These are phyloP conservation scores for Chaetomium fimeti DNA, from an alignment of 495 filamentous ascomycete genomes.

Conservation along the genomic window DNA sequence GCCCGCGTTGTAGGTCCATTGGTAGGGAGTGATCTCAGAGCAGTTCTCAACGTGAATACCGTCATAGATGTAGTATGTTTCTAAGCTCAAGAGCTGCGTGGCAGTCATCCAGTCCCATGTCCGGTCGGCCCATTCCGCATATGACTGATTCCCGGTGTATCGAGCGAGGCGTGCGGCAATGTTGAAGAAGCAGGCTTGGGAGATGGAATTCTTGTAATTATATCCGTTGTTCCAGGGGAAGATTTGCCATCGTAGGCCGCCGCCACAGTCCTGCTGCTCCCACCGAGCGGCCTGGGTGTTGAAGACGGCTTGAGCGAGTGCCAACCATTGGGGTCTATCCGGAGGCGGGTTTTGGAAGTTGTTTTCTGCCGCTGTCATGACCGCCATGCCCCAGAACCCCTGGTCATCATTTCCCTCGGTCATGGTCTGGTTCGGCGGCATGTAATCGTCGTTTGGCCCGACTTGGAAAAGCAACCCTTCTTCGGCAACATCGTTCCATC, in stretches of 20 bases:
- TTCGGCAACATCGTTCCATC: constrained; percentile 57
- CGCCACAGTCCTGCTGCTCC: constrained; percentile 64
- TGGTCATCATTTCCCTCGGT: constrained; percentile 69
- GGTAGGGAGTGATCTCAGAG: constrained; percentile 47
- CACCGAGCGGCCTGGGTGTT: constrained; percentile 70
- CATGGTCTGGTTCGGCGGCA: constrained; percentile 62
- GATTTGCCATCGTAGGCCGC: constrained; percentile 83
- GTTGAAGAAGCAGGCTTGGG: constrained; percentile 70
- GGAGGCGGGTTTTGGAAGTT: constrained; percentile 59
- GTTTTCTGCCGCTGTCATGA: constrained; percentile 64
- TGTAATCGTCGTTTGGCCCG: constrained; percentile 59
- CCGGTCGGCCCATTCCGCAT: constrained; percentile 67
- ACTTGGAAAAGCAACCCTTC: constrained; percentile 61
- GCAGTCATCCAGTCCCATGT: constrained; percentile 65
- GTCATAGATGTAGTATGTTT: constrained; percentile 58
- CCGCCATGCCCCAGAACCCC: constrained; percentile 65
- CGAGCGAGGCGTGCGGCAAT: constrained; percentile 66
- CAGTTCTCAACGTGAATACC: constrained; percentile 55
- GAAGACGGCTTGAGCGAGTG: constrained; percentile 75
- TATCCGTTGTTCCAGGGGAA: constrained; percentile 76
- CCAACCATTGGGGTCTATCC: constrained; percentile 68
- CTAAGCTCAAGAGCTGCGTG: constrained; percentile 47
- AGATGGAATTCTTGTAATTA: constrained; percentile 71
- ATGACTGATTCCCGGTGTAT: constrained; percentile 69
- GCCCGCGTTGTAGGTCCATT: constrained; percentile 72